These are phyloP conservation scores for Rhizopus microsporus DNA, from an alignment of 371 early-diverging fungal species.

Conservation along the genomic window DNA sequence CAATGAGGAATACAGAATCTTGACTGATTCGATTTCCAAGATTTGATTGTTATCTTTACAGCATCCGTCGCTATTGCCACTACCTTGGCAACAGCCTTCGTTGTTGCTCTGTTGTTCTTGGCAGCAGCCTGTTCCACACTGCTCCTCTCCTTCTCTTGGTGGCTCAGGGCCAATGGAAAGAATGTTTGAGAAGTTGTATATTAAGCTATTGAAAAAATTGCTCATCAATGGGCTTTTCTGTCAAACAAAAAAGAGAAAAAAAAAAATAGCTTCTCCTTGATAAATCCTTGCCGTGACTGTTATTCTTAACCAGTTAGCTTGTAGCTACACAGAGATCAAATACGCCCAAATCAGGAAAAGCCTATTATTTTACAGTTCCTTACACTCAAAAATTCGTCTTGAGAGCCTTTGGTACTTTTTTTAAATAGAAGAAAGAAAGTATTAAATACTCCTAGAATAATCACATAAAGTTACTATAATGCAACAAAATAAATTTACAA, in stretches of 20 bases:
- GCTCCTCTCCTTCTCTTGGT: conserved; percentile 19
- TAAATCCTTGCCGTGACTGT: conserved; percentile 1
- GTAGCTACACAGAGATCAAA: too few species aligned
- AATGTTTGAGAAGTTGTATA: conserved; percentile 47
- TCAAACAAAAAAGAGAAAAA: conserved; percentile 6
- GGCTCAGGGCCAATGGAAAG: conserved; percentile 42
- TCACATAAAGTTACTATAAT: neutral
- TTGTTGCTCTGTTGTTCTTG: conserved; percentile 13
- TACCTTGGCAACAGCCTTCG: conserved; percentile 15
- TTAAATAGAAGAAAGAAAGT: neutral
- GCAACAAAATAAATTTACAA: too few species aligned
- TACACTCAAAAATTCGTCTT: too few species aligned
- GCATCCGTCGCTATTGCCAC: neutral
- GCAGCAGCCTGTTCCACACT: conserved; percentile 35
- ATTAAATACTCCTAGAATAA: neutral
- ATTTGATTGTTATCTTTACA: conserved; percentile 14
- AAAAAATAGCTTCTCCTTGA: conserved; percentile 1
- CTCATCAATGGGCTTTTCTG: conserved; percentile 26
- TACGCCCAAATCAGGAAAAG: too few species aligned
- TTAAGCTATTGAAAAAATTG: conserved; percentile 41
- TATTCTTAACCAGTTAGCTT: neutral
- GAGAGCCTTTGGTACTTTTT: too few species aligned
- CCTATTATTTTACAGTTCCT: too few species aligned
- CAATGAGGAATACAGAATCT: conserved; percentile 51
- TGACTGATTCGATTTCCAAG: conserved; percentile 40